Percentiles rank a stretch among this genome's conserved stretches.
Conservation (phyloP, 768 basidiomycete species). For the Mycena epipterygia region DNA sequence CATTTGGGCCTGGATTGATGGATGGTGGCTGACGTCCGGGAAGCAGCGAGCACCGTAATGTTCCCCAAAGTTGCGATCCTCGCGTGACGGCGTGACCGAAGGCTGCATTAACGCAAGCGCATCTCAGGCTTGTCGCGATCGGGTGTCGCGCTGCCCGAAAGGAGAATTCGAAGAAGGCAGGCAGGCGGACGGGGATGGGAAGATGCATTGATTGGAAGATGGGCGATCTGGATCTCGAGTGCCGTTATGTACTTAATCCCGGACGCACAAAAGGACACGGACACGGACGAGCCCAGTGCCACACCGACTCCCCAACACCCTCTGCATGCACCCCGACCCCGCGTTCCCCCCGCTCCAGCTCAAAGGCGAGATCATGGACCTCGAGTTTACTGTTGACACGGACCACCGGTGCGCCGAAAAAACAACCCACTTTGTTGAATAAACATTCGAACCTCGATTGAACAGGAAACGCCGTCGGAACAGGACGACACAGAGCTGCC, state of each 20-base stretch:
- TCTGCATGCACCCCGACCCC: conserved; percentile 36
- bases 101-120: no score
- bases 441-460: background rate
- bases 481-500: conserved; percentile 90
- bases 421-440: background rate
- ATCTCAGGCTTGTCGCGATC: background rate
- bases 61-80: background rate
- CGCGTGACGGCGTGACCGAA: conserved; percentile 4
- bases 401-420: conserved; percentile 67
- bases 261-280: background rate
- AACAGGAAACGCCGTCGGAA: conserved; percentile 87
- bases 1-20: no score
- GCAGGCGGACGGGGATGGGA: background rate
- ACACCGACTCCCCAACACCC: conserved; percentile 35
- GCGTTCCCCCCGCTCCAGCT: conserved; percentile 69
- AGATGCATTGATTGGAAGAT: no score
- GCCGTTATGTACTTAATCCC: conserved; percentile 9
- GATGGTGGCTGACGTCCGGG: no score
- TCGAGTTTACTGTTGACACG: conserved; percentile 79
- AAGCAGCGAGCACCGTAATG: no score
- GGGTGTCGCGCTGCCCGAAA: background rate
- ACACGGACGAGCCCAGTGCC: background rate
- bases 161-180: background rate
- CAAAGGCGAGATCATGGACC: conserved; percentile 84
- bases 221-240: background rate